Evolutionary conservation across 2,329 filamentous ascomycete genomes (phyloP).

Genomic region (Graphiopsis chlorocephala): DNA sequence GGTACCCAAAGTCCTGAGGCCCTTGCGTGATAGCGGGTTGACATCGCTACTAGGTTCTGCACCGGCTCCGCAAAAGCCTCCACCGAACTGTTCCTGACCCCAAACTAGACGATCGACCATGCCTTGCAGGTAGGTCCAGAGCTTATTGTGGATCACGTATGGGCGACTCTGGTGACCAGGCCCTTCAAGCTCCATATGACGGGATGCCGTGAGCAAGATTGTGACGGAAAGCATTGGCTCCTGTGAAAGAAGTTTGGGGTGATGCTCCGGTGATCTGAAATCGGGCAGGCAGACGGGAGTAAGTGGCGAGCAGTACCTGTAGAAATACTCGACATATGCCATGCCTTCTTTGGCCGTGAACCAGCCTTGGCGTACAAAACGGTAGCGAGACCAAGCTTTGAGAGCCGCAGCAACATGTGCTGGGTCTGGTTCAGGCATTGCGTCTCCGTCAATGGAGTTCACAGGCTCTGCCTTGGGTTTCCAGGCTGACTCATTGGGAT

Average conservation of each 20-base stretch:
- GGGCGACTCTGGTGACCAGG: constrained; percentile 79
- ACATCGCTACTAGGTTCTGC: constrained; percentile 64
- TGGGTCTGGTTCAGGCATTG: constrained; percentile 28
- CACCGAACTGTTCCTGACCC: constrained; percentile 94
- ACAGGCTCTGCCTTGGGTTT: constrained; percentile 24
- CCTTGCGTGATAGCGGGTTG: constrained; percentile 58
- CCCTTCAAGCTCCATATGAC: constrained; percentile 77
- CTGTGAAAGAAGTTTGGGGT: constrained; percentile 76
- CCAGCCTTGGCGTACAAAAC: constrained; percentile 96
- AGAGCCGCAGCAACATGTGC: constrained; percentile 61
- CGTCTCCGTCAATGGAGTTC: constrained; percentile 15
- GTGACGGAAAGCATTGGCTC: constrained; percentile 93
- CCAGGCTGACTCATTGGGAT: constrained; percentile 25
- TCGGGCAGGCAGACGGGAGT: constrained; percentile 93
- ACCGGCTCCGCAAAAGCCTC: constrained; percentile 76
- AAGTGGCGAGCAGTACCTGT: constrained; percentile 82
- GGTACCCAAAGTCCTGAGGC: constrained; percentile 83
- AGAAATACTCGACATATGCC: constrained; percentile 93
- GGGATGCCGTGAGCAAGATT: constrained; percentile 83
- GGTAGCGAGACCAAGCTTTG: constrained; percentile 84
- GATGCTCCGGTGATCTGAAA: constrained; percentile 76
- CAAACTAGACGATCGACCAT: constrained; percentile 96
- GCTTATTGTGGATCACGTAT: constrained; percentile 87
- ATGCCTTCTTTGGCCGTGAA: constrained; percentile 92
- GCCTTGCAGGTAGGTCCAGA: constrained; percentile 89